Percentiles rank a stretch among this genome's conserved stretches.
phyloP scores from a whole-genome alignment of 139 green algal species.

The Chlamydomonas schloesseri region DNA sequence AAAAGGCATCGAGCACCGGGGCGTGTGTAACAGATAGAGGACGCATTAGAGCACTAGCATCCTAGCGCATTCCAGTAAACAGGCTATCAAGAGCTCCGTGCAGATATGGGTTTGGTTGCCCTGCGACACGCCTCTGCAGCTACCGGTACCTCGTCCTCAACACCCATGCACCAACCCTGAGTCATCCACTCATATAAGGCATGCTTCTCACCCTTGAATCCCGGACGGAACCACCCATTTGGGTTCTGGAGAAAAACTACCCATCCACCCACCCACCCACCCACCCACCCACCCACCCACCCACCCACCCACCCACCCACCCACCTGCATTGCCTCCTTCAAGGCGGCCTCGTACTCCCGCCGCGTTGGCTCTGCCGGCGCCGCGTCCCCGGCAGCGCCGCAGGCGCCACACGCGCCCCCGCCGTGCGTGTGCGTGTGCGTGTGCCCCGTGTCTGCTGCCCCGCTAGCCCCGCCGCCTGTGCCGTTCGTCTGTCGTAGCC shows the following conservation, averaged over 20 bases:
- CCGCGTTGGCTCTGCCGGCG: slow-evolving; percentile 33
- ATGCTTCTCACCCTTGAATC: too few relatives aligned
- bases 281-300: not conserved
- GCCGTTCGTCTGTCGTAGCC: not conserved
- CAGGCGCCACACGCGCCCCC: not conserved
- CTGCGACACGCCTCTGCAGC: not conserved
- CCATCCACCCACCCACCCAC: too few relatives aligned
- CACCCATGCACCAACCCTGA: too few relatives aligned
- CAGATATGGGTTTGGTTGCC: not conserved
- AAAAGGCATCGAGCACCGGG: too few relatives aligned
- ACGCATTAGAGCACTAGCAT: too few relatives aligned
- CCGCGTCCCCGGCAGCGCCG: not conserved
- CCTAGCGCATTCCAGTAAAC: too few relatives aligned
- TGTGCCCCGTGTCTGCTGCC: not conserved
- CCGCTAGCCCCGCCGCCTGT: not conserved
- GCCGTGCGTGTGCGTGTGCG: not conserved
- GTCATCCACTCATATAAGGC: too few relatives aligned
- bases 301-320: not conserved
- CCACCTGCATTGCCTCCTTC: slow-evolving; percentile 29
- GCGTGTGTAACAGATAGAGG: too few relatives aligned
- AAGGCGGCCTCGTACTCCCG: slow-evolving; percentile 36
- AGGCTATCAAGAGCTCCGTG: not conserved
- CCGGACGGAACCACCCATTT: too few relatives aligned
- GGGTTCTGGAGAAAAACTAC: too few relatives aligned
- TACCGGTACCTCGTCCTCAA: not conserved